Evolutionary conservation across 2,329 filamentous ascomycete species (phyloP).

Genomic region (Cladosporium sphaerospermum): DNA sequence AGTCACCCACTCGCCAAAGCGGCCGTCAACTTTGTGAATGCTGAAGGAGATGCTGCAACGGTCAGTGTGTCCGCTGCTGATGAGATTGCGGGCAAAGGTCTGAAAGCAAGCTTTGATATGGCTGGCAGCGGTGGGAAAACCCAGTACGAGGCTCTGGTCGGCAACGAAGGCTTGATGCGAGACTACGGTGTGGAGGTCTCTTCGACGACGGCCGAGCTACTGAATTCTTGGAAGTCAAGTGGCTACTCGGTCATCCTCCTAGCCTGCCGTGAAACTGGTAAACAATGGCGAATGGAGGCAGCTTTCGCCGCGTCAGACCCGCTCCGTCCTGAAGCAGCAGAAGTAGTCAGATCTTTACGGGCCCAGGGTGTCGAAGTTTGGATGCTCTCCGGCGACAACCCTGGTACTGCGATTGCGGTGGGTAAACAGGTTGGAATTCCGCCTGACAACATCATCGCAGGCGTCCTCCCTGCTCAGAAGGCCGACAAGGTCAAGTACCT

Average conservation of each 20-base stretch:
- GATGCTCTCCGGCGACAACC: constrained; percentile 91
- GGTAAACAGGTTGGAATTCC: constrained; percentile 70
- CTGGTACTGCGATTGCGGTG: constrained; percentile 75
- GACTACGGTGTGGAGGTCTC: constrained; percentile 31
- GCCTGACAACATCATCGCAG: constrained; percentile 69
- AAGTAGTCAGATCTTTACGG: constrained; percentile 37
- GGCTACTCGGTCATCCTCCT: constrained; percentile 39
- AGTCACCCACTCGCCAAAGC: constrained; percentile 70
- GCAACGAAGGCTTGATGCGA: constrained; percentile 65
- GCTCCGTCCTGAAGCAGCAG: constrained; percentile 63
- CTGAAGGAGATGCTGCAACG: constrained; percentile 20
- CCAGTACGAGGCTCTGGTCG: constrained; percentile 57
- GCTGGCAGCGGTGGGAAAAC: constrained; percentile 48
- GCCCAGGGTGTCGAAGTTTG: constrained; percentile 66
- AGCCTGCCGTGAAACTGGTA: constrained; percentile 28
- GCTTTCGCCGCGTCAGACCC: constrained; percentile 75
- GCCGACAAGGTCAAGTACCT: constrained; percentile 58
- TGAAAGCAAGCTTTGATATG: constrained; percentile 46
- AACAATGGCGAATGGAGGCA: constrained; percentile 53
- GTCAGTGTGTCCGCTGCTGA: constrained; percentile 34
- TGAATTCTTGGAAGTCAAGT: constrained; percentile 36
- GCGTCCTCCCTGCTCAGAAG: constrained; percentile 80
- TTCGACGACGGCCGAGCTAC: constrained; percentile 14
- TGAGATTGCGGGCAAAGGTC: constrained; percentile 66
- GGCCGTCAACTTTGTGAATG: constrained; percentile 56